Evolutionary conservation across 805 yeast species (phyloP), one percentile per base, ranked within the genome.

Genomic region (Wickerhamiella kurtzmanii): DNA sequence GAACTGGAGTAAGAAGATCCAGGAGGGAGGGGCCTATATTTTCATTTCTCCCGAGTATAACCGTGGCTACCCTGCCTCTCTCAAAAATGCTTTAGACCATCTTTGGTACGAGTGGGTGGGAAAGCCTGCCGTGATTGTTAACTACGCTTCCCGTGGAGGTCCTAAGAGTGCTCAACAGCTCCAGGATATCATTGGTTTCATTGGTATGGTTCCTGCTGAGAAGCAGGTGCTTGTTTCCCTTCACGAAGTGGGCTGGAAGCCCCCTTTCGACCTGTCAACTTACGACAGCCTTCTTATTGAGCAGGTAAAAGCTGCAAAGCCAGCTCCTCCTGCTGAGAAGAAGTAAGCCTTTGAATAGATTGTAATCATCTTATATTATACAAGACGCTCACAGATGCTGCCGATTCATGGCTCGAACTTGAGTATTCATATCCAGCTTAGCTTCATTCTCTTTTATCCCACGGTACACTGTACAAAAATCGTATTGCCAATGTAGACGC

Each of bases 21-120:
- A 43, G 4, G 39, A 44, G 22, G 56, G 48, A 22, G 54, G 56
- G 41, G 70, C 58, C 2, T 56, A 59, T 48, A 54, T 67, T n/a
- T 57, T 67, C 44, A 61, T 67, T 8, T 46, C 64, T 8, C 70
- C 71, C 9, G 63, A 65, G 47, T 67, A 67, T 53, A 68, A 67
- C 47, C 55, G 64, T 55, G 62, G 68, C 5, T 59, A 57, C 42
- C 69, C 71, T 8, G 69, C 67, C 1, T 57, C 53, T 11, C 53
- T 67, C 41, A 67, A 68, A 51, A 64, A 64, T 44, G 67, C 69
- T 3, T 44, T 68, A 16, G 71, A 68, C 47, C 59, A 58, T 39
- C 52, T 67, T 22, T 65, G 38, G 44, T 37, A 53, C 25, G 70
- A 66, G 50, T 66, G 68, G 68, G 32, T 20, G 15, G 58, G 54